Percentiles rank a stretch among this genome's conserved stretches.
Conservation (phyloP, 768 basidiomycete species). For the Boletus eberwhitei region DNA sequence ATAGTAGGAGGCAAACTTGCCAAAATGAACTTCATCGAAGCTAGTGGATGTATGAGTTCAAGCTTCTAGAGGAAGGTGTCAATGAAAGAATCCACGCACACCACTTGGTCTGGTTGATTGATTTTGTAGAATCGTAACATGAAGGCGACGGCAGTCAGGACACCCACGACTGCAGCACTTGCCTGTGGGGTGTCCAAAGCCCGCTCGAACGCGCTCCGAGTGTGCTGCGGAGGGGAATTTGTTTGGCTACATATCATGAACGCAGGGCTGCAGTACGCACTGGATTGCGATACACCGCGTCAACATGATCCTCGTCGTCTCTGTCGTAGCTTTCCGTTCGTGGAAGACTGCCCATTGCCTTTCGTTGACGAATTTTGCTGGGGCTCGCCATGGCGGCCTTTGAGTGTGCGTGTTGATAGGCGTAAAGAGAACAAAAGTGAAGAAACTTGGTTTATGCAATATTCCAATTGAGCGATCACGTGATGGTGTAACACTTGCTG, state of each 20-base stretch:
- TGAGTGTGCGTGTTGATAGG: background rate
- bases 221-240: conserved; percentile 38
- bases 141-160: conserved; percentile 74
- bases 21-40: conserved; percentile 98
- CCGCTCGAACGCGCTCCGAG: conserved; percentile 59
- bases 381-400: conserved; percentile 32
- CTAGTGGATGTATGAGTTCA: conserved; percentile 37
- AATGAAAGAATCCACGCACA: conserved; percentile 50
- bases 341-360: conserved; percentile 10
- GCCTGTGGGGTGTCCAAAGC: conserved; percentile 60
- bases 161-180: conserved; percentile 57
- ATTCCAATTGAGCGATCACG: conserved; percentile 18
- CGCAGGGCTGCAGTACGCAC: conserved; percentile 31
- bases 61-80: background rate
- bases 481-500: conserved; percentile 5
- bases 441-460: background rate
- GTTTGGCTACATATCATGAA: conserved; percentile 13
- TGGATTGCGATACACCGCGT: conserved; percentile 46
- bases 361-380: conserved; percentile 32
- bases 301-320: conserved; percentile 52
- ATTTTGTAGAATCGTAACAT: conserved; percentile 91
- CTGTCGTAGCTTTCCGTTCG: conserved; percentile 29
- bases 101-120: conserved; percentile 90
- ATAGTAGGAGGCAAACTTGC: conserved; percentile 96
- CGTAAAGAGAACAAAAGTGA: conserved; percentile 1